These are phyloP conservation scores for Esteya vermicola DNA, from an alignment of 2,329 filamentous ascomycete genomes.

Conservation along the genomic window DNA sequence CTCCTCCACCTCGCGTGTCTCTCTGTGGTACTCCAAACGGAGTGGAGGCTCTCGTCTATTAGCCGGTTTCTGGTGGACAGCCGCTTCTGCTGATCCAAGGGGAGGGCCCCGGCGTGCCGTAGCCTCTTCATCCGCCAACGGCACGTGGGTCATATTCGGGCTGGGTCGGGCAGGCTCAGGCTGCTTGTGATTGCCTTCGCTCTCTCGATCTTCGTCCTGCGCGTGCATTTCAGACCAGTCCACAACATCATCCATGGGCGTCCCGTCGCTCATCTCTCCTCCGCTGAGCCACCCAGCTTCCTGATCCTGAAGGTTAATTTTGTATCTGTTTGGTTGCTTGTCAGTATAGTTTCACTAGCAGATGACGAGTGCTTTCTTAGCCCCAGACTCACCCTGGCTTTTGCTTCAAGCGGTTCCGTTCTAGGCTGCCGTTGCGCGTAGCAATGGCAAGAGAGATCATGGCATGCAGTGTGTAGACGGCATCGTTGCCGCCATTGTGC, in stretches of 20 bases:
- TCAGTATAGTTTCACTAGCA: no score
- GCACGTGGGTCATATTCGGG: no score
- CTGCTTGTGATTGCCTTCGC: no score
- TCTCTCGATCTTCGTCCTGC: background rate
- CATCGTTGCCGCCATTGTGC: constrained; percentile 86
- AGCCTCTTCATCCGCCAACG: background rate
- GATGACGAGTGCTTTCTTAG: no score
- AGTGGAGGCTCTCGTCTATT: no score
- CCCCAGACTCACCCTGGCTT: background rate
- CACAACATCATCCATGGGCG: background rate
- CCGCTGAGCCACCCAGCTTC: constrained; percentile 17
- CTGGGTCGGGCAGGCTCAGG: no score
- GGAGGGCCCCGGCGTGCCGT: background rate
- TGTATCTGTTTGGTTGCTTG: background rate
- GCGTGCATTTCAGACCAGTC: background rate
- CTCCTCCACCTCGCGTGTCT: no score
- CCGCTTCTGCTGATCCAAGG: no score
- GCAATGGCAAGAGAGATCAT: constrained; percentile 47
- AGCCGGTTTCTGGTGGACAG: no score
- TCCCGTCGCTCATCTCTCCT: constrained; percentile 19
- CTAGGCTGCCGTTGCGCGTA: constrained; percentile 16
- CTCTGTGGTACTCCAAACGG: no score
- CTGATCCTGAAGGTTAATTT: background rate
- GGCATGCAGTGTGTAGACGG: constrained; percentile 61
- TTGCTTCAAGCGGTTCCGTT: constrained; percentile 4